A percentile compares a stretch with the other conserved stretches of the same genome.
These are phyloP conservation scores for Phialemoniopsis sp. DNA, from an alignment of 2,329 filamentous ascomycete genomes.

Conservation along the genomic window DNA sequence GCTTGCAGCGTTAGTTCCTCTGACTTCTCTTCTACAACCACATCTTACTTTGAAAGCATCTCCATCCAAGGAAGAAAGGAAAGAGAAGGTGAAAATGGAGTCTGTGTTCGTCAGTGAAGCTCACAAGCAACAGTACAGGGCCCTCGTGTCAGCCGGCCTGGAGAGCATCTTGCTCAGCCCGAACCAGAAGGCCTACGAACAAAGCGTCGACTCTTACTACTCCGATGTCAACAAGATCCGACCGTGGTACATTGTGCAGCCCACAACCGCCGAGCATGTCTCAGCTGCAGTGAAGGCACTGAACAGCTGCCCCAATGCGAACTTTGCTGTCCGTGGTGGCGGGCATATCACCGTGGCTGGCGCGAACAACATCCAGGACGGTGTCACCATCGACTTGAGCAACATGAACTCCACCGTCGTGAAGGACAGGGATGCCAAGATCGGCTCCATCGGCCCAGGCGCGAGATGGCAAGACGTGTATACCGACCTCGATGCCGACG, in stretches of 20 bases:
- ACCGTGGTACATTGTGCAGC: constrained; percentile 29
- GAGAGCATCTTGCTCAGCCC: too few relatives aligned
- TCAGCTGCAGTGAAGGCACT: constrained; percentile 17
- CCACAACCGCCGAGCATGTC: constrained; percentile 23
- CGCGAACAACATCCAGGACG: constrained; percentile 32
- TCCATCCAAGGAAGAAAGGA: too few relatives aligned
- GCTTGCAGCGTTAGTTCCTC: too few relatives aligned
- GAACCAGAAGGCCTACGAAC: too few relatives aligned
- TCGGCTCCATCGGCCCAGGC: constrained; percentile 1
- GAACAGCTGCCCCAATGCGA: constrained; percentile 14
- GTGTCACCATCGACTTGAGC: constrained; percentile 38
- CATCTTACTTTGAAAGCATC: too few relatives aligned
- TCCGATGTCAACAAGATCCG: too few relatives aligned
- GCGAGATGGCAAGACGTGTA: background rate
- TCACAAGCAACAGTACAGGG: too few relatives aligned
- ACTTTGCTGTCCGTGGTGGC: constrained; percentile 45
- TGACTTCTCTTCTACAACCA: too few relatives aligned
- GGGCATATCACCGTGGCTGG: constrained; percentile 44
- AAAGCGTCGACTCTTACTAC: too few relatives aligned
- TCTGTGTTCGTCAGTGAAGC: too few relatives aligned
- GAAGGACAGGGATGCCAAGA: background rate
- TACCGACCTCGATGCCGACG: background rate
- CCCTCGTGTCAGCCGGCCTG: too few relatives aligned
- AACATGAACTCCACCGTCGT: constrained; percentile 21
- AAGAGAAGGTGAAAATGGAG: too few relatives aligned